Conservation (phyloP, 179 eudicot genomes). For the Drosera spatulata region DNA sequence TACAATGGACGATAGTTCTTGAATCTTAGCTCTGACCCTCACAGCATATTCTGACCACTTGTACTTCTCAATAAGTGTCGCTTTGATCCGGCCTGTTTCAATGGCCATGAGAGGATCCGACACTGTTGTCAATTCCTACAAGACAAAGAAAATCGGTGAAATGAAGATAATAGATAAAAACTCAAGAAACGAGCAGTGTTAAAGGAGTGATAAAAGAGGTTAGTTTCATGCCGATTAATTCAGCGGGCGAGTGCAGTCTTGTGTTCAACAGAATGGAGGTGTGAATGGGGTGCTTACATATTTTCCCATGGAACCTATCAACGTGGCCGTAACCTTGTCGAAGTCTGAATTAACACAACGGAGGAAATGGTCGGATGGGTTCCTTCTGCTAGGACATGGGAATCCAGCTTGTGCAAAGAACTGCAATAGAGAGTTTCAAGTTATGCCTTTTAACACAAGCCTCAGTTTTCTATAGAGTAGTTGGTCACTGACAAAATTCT, state of each 20-base stretch:
- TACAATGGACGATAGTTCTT: conserved; percentile 41
- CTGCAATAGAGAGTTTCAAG: conserved; percentile 23
- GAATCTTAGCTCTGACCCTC: too few species aligned
- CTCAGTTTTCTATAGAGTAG: too few species aligned
- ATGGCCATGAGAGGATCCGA: conserved; percentile 48
- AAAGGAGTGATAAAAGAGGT: too few species aligned
- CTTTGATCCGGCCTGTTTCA: conserved; percentile 70
- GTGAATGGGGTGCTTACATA: conserved; percentile 56
- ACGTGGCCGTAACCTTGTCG: conserved; percentile 93
- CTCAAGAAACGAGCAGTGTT: too few species aligned
- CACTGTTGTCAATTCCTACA: conserved; percentile 19
- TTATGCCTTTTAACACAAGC: too few species aligned
- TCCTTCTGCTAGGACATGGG: conserved; percentile 91
- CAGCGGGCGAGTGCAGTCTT: too few species aligned
- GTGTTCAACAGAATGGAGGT: too few species aligned
- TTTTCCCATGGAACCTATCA: conserved; percentile 85
- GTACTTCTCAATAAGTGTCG: conserved; percentile 58
- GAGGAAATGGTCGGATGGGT: conserved; percentile 97
- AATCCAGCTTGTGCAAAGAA: conserved; percentile 98
- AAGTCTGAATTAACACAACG: conserved; percentile 93
- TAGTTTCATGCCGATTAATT: too few species aligned
- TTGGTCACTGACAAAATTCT: too few species aligned
- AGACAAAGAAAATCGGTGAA: neutral
- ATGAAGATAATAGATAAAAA: too few species aligned
- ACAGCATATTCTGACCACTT: conserved; percentile 23